phyloP scores from a whole-genome alignment of 306 rosid genomes.

The Styphnolobium japonicum region DNA sequence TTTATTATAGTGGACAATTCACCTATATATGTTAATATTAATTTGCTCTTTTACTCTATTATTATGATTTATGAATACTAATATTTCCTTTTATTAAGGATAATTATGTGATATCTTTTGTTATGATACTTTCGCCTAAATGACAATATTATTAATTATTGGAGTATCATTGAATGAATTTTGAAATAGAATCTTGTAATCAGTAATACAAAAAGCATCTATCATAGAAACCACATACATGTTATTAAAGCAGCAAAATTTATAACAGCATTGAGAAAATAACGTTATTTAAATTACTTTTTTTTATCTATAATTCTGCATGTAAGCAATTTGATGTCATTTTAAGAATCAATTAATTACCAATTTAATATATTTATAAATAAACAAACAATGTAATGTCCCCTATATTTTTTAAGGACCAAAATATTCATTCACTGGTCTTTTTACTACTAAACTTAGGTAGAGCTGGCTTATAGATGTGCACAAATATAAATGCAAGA shows the following conservation, averaged over 20 bases:
- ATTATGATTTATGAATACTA: not conserved
- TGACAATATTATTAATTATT: not conserved
- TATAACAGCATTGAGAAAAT: not conserved
- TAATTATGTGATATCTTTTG: not conserved
- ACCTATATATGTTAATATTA: not conserved
- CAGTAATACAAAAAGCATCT: not conserved
- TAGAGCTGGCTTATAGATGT: not conserved
- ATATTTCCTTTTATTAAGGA: too few relatives aligned
- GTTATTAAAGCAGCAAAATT: not conserved
- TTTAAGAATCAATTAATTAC: too few relatives aligned
- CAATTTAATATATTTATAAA: too few relatives aligned
- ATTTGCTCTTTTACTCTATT: not conserved
- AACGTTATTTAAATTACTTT: not conserved
- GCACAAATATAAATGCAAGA: not conserved
- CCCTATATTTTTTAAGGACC: too few relatives aligned
- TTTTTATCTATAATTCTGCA: not conserved
- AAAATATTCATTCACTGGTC: too few relatives aligned
- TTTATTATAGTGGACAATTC: not conserved
- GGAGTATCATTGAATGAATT: not conserved
- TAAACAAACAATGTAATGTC: too few relatives aligned
- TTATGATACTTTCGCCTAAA: not conserved
- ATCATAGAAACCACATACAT: not conserved
- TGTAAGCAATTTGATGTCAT: too few relatives aligned
- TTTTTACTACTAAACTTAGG: not conserved
- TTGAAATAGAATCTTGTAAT: not conserved